These are phyloP conservation scores for Alternaria sp. DNA, from an alignment of 2,329 filamentous ascomycete species.

Conservation along the genomic window DNA sequence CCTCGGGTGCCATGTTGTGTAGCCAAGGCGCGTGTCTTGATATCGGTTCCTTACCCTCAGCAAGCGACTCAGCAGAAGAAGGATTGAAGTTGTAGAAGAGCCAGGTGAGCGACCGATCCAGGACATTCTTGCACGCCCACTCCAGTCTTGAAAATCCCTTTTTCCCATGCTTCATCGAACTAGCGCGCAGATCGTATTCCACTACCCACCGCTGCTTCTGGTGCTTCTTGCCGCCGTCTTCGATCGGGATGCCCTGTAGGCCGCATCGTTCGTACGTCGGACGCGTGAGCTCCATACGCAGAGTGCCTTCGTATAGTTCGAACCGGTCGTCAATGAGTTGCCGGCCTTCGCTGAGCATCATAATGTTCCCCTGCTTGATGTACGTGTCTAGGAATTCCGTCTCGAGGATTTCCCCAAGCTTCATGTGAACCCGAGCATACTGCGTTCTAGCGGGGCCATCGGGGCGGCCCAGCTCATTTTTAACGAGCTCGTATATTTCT, in stretches of 20 bases:
- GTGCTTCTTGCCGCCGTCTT: slow-evolving; percentile 67
- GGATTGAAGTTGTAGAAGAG: slow-evolving; percentile 72
- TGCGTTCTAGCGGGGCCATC: slow-evolving; percentile 44
- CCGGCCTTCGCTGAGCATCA: slow-evolving; percentile 84
- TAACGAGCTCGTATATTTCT: slow-evolving; percentile 65
- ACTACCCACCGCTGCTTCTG: slow-evolving; percentile 80
- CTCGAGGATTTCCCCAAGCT: slow-evolving; percentile 74
- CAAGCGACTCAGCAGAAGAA: slow-evolving; percentile 31
- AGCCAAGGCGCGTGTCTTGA: slow-evolving; percentile 45
- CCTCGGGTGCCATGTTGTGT: slow-evolving; percentile 31
- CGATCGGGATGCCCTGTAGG: slow-evolving; percentile 73
- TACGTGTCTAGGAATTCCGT: slow-evolving; percentile 83
- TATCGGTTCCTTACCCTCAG: slow-evolving; percentile 35
- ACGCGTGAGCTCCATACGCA: slow-evolving; percentile 81
- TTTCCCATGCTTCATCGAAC: slow-evolving; percentile 83
- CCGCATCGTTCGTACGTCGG: slow-evolving; percentile 85
- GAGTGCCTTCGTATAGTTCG: slow-evolving; percentile 71
- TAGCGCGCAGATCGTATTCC: slow-evolving; percentile 75
- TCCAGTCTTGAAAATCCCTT: slow-evolving; percentile 80
- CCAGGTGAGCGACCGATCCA: slow-evolving; percentile 75
- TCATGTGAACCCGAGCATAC: slow-evolving; percentile 77
- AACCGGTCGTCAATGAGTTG: slow-evolving; percentile 76
- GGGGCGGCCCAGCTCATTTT: slow-evolving; percentile 59
- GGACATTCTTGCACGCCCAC: slow-evolving; percentile 80
- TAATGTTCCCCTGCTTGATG: slow-evolving; percentile 80